Conservation (phyloP, 2,329 filamentous ascomycete genomes). For the Aspergillus japonicus region DNA sequence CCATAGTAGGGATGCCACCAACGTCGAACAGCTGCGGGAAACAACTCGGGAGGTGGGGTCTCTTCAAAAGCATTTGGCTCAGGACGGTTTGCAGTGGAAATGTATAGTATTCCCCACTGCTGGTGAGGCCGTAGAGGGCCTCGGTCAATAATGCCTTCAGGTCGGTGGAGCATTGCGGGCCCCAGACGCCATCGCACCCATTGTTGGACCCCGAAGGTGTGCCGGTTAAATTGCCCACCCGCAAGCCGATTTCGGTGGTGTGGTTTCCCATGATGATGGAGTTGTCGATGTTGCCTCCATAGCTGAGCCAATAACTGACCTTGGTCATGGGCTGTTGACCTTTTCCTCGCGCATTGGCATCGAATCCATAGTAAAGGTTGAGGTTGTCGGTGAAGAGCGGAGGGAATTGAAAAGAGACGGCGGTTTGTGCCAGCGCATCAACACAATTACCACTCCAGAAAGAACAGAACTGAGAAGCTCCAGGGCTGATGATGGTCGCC, state of each 20-base stretch:
- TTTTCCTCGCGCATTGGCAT: conserved; percentile 32
- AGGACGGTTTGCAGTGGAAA: conserved; percentile 32
- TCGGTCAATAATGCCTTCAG: conserved; percentile 30
- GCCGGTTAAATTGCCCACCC: conserved; percentile 39
- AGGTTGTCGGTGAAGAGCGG: conserved; percentile 35
- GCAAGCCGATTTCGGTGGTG: conserved; percentile 38
- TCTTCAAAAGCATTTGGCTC: conserved; percentile 26
- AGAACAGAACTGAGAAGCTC: conserved; percentile 33
- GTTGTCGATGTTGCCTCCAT: conserved; percentile 29
- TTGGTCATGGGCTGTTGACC: conserved; percentile 37
- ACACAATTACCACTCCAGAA: conserved; percentile 38
- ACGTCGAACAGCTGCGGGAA: conserved; percentile 35
- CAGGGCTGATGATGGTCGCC: conserved; percentile 20
- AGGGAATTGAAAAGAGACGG: conserved; percentile 33
- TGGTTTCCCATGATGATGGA: conserved; percentile 31
- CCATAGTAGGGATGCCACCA: conserved; percentile 31
- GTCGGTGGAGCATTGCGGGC: conserved; percentile 30
- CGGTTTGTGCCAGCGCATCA: conserved; percentile 40
- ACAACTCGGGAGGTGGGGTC: conserved; percentile 28
- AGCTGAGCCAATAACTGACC: conserved; percentile 38
- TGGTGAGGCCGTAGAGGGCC: conserved; percentile 28
- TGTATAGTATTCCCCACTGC: conserved; percentile 27
- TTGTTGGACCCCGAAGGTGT: conserved; percentile 35
- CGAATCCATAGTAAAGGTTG: conserved; percentile 37
- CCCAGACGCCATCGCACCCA: conserved; percentile 41